These are phyloP conservation scores for Mucor sp. DNA, from an alignment of 371 early-diverging fungal genomes.

Conservation along the genomic window DNA sequence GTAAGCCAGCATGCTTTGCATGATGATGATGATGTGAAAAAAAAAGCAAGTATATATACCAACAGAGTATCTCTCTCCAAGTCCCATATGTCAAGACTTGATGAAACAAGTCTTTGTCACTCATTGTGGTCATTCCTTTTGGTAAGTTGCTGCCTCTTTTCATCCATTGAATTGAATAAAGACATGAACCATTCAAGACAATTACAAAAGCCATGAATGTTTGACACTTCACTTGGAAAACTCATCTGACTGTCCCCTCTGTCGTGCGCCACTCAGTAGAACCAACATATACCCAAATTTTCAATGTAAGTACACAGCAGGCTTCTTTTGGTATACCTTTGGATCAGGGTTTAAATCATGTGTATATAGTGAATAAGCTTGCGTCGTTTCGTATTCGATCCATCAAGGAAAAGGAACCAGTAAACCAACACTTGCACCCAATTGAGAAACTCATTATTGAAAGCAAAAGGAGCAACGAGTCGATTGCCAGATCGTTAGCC, in stretches of 20 bases:
- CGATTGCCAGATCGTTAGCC: slow-evolving; percentile 17
- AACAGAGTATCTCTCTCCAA: slow-evolving; percentile 14
- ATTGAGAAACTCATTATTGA: slow-evolving; percentile 22
- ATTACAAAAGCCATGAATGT: slow-evolving; percentile 72
- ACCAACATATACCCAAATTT: slow-evolving; percentile 86
- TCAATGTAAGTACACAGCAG: slow-evolving; percentile 43
- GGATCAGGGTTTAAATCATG: no score
- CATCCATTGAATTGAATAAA: neutral
- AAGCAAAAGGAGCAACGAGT: slow-evolving; percentile 16
- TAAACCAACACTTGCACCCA: neutral
- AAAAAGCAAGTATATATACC: neutral
- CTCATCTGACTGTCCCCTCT: slow-evolving; percentile 72
- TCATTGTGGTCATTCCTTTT: slow-evolving; percentile 88
- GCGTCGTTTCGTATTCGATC: slow-evolving; percentile 18
- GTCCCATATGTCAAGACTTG: slow-evolving; percentile 74
- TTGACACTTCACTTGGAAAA: slow-evolving; percentile 67
- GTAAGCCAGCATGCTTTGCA: neutral
- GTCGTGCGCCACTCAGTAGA: slow-evolving; percentile 53
- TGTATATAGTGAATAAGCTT: slow-evolving; percentile 30
- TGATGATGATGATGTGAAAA: no score
- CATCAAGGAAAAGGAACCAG: neutral
- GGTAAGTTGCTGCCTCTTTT: slow-evolving; percentile 51
- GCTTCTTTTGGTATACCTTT: no score
- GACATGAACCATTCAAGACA: slow-evolving; percentile 13
- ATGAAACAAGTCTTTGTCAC: slow-evolving; percentile 79